Evolutionary conservation across 371 early-diverging fungal genomes (phyloP), one percentile per base, ranked within the genome.

Genomic region (Phascolomyces articulosus): DNA sequence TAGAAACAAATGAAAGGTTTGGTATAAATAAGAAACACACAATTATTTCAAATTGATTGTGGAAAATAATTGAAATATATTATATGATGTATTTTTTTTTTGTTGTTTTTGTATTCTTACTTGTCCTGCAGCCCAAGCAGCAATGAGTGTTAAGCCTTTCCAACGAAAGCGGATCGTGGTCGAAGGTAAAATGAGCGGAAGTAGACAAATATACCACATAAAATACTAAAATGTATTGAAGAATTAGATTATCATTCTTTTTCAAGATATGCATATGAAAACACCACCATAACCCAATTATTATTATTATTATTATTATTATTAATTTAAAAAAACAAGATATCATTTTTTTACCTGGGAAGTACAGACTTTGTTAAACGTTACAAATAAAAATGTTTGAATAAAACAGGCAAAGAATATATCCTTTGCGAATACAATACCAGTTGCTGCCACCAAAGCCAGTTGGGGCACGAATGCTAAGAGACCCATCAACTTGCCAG

Each of bases 281-380:
- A 40, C 15, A 7, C n/a, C n/a, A n/a, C n/a, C n/a, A n/a, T n/a
- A n/a, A n/a, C n/a, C n/a, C n/a, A n/a, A n/a, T n/a, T n/a, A n/a
- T n/a, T n/a, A n/a, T n/a, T n/a, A n/a, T n/a, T n/a, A n/a, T n/a
- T n/a, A n/a, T n/a, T n/a, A n/a, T n/a, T n/a, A n/a, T n/a, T n/a
- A n/a, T n/a, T n/a, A n/a, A n/a, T n/a, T n/a, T n/a, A n/a, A n/a
- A n/a, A 20, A 4, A 4, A 1, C 47, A 47, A 47, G 16, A 20
- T 11, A 20, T n/a, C n/a, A n/a, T n/a, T n/a, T n/a, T 31, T 57
- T 69, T 82, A 93, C 95, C 90, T 98, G 98, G n/a, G 96, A 93
- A 0, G 99, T 98, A 70, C 92, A 93, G 40, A 99, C 99, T 79
- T 98, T 98, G 85, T 99, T 98, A 68, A 91, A 92, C 20, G 92